Evolutionary conservation across 306 rosid species (phyloP), one percentile per base, ranked within the genome.

Genomic region (Fragaria iinumae): DNA sequence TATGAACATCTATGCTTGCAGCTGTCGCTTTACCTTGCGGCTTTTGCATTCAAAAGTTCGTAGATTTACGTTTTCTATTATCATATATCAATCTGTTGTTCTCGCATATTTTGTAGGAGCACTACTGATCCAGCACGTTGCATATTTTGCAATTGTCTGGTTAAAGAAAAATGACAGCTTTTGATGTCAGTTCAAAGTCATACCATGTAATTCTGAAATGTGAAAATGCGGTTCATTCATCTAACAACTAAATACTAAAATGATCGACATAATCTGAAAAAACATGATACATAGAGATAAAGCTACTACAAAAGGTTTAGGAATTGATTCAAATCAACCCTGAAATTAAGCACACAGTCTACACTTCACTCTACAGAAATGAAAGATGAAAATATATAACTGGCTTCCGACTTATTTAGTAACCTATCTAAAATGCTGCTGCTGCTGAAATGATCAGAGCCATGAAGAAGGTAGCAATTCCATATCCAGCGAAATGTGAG

Each of bases 1-100:
- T 53, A 53, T 74, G 87, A 85, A 84, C 69, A 70, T 48, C 6
- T 83, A 85, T 89, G 89, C 89, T 83, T 89, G 91, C 88, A 59
- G 1, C 18, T 78, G 16, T 83, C 86, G 83, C 80, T 20, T 36
- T 16, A 10, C n/a, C 73, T 11, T 45, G 82, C 79, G 88, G 78
- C 77, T 85, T 71, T 27, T 83, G 91, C 88, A 89, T 87, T 89
- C 91, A 80, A 82, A 39, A 75, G 89, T 84, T 89, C 85, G 2
- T 17, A 89, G 45, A 79, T 67, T 39, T 64, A 3, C 6, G n/a
- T 9, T 25, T 9, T 56, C 62, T 29, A 4, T 4, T 4, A 14
- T 11, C 43, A 63, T 11, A 32, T 11, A 11, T 25, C 18, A 25
- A 2, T 6, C 11, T 21, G 12, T 8, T 6, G 0, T 53, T 53